phyloP scores from a whole-genome alignment of 768 basidiomycete genomes.

The Leccinum rimulosum region DNA sequence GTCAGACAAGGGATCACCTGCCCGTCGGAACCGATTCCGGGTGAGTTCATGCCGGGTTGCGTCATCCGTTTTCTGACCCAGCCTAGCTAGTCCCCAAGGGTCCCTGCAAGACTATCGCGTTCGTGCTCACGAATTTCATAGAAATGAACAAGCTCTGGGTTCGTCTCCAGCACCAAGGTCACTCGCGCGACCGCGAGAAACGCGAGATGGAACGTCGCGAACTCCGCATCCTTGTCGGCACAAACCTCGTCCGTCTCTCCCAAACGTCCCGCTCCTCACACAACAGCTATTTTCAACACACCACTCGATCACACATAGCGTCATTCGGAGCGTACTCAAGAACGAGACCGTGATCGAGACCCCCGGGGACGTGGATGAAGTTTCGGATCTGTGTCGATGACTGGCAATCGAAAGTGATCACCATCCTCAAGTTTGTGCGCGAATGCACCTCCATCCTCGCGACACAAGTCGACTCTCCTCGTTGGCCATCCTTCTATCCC shows the following conservation, averaged over 20 bases:
- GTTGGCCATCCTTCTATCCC: no score
- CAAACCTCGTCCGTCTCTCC: constrained; percentile 92
- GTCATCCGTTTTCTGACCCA: no score
- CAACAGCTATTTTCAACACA: constrained; percentile 89
- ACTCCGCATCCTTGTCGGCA: constrained; percentile 93
- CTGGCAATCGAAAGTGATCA: no score
- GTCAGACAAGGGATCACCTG: constrained; percentile 95
- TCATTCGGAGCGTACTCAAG: constrained; percentile 92
- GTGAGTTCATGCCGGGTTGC: constrained; percentile 43
- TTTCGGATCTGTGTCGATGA: constrained; percentile 74
- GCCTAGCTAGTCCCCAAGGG: constrained; percentile 64
- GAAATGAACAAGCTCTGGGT: constrained; percentile 99
- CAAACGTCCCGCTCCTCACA: constrained; percentile 83
- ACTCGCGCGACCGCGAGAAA: constrained; percentile 95
- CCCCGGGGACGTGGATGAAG: constrained; percentile 91
- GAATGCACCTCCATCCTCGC: no score
- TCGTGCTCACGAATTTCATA: constrained; percentile 97
- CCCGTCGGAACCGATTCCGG: constrained; percentile 83
- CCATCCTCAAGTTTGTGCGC: no score
- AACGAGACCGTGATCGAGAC: constrained; percentile 95
- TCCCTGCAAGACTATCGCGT: constrained; percentile 94
- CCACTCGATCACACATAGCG: constrained; percentile 89
- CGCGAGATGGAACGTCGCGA: constrained; percentile 96
- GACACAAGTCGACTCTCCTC: no score
- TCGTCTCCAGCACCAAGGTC: constrained; percentile 95